Evolutionary conservation across 768 basidiomycete species (phyloP).

Genomic region (Gautieria morchelliformis): DNA sequence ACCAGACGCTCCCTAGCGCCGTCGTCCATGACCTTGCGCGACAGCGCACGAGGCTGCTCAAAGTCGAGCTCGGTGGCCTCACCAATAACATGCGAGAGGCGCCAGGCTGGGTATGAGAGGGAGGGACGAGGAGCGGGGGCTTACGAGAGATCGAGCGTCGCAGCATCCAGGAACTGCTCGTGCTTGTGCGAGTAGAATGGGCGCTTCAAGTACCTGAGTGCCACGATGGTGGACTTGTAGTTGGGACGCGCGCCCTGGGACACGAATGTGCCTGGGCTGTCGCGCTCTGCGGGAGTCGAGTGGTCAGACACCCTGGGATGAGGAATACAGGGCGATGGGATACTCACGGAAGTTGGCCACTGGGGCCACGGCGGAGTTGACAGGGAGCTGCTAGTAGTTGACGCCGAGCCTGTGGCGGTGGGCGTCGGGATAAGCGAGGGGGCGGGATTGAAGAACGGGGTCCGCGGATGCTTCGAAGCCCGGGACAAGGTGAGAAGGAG

Average conservation of each 20-base stretch:
- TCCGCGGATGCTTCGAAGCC: slow-evolving; percentile 88
- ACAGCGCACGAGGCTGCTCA: slow-evolving; percentile 71
- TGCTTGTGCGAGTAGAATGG: slow-evolving; percentile 38
- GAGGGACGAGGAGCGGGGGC: background rate
- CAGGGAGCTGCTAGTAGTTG: slow-evolving; percentile 79
- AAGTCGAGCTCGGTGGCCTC: slow-evolving; percentile 82
- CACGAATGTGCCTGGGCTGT: slow-evolving; percentile 56
- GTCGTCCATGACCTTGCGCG: slow-evolving; percentile 58
- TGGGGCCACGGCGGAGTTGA: slow-evolving; percentile 68
- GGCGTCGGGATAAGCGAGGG: slow-evolving; percentile 91
- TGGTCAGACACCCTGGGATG: background rate
- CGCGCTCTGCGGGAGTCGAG: slow-evolving; percentile 40
- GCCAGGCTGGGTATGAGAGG: slow-evolving; percentile 2
- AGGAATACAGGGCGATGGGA: background rate
- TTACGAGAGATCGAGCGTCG: slow-evolving; percentile 45
- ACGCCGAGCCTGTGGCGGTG: slow-evolving; percentile 75
- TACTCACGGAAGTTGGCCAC: slow-evolving; percentile 67
- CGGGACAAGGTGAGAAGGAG: slow-evolving; percentile 79
- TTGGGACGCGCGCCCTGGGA: slow-evolving; percentile 82
- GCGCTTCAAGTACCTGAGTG: slow-evolving; percentile 51
- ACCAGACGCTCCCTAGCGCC: slow-evolving; percentile 51
- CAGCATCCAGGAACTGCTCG: slow-evolving; percentile 67
- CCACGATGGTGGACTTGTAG: slow-evolving; percentile 72
- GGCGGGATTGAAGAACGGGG: slow-evolving; percentile 87
- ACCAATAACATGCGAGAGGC: slow-evolving; percentile 23